Evolutionary conservation across 331 rosid genomes (phyloP), one percentile per base, ranked within the genome.

Genomic region (Acacia concinna): DNA sequence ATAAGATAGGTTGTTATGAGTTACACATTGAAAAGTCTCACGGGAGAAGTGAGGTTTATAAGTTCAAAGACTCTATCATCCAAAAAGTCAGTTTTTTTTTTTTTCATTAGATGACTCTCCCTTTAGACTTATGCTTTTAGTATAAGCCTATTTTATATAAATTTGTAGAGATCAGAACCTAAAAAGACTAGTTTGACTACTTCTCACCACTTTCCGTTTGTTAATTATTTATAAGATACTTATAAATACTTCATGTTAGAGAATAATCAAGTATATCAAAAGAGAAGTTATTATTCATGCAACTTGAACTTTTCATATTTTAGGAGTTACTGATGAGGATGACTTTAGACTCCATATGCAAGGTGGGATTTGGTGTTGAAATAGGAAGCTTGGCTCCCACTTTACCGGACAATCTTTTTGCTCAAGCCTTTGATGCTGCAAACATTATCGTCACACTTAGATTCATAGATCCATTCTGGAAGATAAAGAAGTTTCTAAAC

Each of bases 291-390:
- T 66, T 15, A 43, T 54, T 84, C 68, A 51, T 62, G 76, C 25
- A 21, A 21, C 46, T 72, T 65, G 18, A 35, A 70, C 4, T 69
- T 70, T 70, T 44, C 31, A 71, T 70, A 8, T 78, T 43, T 57
- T 65, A 91, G 99, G 97, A 95, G 83, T 73, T 95, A 86, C 65
- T 91, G 88, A 93, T 93, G 97, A 89, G 97, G 83, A 93, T 95
- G 99, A 95, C 99, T 56, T 84, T 95, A 74, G 98, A 95, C 81
- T 93, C 97, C 34, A 93, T 93, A 54, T 91, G 98, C 68, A 95
- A 91, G 83, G 98, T 95, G 66, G 99, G 99, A 56, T 93, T 95
- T 77, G 99, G 98, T 2, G 99, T 93, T 38, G 99, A 95, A 85
- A 93, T 95, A 84, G 98, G 96, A 80, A 91, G 94, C 11, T 81